These are phyloP conservation scores for Corynascus novoguineensis DNA, from an alignment of 495 filamentous ascomycete genomes.

Conservation along the genomic window DNA sequence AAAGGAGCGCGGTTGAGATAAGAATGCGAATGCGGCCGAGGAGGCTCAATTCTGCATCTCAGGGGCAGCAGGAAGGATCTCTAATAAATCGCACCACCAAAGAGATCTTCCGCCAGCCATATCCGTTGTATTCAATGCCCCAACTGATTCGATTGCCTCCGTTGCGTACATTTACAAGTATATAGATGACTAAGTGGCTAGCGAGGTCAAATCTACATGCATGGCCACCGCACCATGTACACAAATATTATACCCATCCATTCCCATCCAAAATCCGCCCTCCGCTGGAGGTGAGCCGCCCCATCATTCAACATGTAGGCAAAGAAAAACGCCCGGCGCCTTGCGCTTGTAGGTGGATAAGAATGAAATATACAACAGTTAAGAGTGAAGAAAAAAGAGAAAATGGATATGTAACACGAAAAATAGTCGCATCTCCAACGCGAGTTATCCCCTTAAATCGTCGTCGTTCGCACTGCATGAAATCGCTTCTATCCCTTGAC, in stretches of 20 bases:
- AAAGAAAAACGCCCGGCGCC: not conserved
- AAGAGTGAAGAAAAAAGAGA: not conserved
- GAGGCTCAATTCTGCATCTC: too few species aligned
- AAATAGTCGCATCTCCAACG: constrained; percentile 2
- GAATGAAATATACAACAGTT: constrained; percentile 9
- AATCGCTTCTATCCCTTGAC: too few species aligned
- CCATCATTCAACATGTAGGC: not conserved
- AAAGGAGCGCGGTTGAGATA: too few species aligned
- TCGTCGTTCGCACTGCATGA: not conserved
- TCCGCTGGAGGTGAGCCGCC: not conserved
- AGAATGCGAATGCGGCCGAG: too few species aligned
- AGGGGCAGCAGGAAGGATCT: too few species aligned
- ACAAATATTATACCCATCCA: not conserved
- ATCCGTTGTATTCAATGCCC: too few species aligned
- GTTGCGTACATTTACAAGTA: too few species aligned
- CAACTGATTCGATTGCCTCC: too few species aligned
- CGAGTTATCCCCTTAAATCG: not conserved
- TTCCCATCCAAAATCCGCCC: not conserved
- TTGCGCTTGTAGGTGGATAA: not conserved
- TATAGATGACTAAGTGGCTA: too few species aligned
- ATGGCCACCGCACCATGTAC: not conserved
- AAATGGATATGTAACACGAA: not conserved
- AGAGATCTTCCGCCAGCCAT: too few species aligned
- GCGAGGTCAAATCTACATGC: too few species aligned
- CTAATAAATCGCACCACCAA: too few species aligned